Evolutionary conservation across 2,329 filamentous ascomycete genomes (phyloP).

Genomic region (Penicillium sp.): DNA sequence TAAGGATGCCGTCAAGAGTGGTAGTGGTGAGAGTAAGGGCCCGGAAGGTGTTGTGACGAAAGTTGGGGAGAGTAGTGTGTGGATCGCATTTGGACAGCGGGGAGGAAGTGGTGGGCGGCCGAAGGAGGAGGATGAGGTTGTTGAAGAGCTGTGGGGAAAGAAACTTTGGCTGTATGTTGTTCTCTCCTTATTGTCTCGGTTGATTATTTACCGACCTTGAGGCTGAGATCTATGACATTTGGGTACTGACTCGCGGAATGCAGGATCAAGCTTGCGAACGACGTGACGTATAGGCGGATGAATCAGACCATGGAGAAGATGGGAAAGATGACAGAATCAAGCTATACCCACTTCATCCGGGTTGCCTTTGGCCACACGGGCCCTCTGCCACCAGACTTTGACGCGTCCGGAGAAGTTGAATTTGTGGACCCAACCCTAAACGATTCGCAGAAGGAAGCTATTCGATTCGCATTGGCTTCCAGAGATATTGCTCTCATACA

Average conservation of each 20-base stretch:
- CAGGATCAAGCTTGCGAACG: constrained; percentile 69
- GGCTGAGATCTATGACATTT: background rate
- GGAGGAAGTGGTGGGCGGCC: constrained; percentile 38
- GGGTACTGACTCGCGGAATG: constrained; percentile 18
- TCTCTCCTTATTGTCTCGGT: constrained; percentile 6
- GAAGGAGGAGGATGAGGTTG: constrained; percentile 48
- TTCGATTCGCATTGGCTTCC: constrained; percentile 81
- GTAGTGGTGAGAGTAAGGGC: constrained; percentile 34
- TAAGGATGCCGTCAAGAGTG: constrained; percentile 23
- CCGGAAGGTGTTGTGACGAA: constrained; percentile 54
- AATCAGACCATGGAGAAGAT: constrained; percentile 67
- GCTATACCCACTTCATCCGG: constrained; percentile 63
- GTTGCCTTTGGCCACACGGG: constrained; percentile 65
- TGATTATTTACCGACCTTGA: background rate
- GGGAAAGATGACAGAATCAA: constrained; percentile 59
- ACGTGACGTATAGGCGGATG: constrained; percentile 69
- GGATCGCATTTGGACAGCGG: constrained; percentile 51
- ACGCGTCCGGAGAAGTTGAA: constrained; percentile 51
- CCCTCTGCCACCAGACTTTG: constrained; percentile 56
- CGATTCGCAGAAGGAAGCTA: constrained; percentile 66
- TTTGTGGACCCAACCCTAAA: constrained; percentile 64
- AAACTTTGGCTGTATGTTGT: constrained; percentile 67
- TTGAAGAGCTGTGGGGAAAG: constrained; percentile 57
- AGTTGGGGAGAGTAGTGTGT: constrained; percentile 47
- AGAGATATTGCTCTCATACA: constrained; percentile 88